Base-by-base conservation (phyloP, 2,329 filamentous ascomycete species). In the Rosellinia necatrix region DNA sequence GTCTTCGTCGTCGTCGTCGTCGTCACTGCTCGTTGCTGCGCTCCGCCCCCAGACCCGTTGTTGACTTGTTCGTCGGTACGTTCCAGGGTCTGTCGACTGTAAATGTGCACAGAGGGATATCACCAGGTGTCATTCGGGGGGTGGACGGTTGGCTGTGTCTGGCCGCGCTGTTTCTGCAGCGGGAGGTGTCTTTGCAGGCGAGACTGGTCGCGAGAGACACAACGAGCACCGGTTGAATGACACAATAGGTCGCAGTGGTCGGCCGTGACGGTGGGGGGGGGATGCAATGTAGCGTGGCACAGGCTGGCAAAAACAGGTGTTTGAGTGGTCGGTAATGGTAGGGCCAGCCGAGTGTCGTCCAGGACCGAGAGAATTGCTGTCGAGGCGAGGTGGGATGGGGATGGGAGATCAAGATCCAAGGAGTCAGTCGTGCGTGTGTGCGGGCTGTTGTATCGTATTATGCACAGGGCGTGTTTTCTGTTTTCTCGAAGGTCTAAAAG, bases 241-340 rank as follows among this genome's bases (percentile, higher is more conserved):
- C 64, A 67, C 65, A 65, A 68, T 67, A 58, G 25, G 60, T 61
- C 61, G 59, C 49, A 59, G 59, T 58, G 38, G 61, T 52, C 38
- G 40, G 52, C 49, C 52, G 56, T 56, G 56, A 44, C 29, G 13
- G 48, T 46, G 53, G 51, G 58, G 48, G n/a, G 50, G 49, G 49
- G 48, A 34, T 57, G 53, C 53, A 51, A 55, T 49, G 53, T 32
- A 60, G 56, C 56, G 53, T 50, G 51, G 57, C 60, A 60, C 50
- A 32, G 29, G 35, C 35, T 46, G 57, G 21, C 19, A 46, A 49
- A 44, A 48, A 24, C 29, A 38, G 56, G 15, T 35, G 12, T 29
- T 52, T n/a, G 35, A 46, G 37, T 48, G 43, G 51, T 59, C 49
- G 22, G 51, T 56, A 53, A 46, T 13, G 43, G 56, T 49, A 54